Evolutionary conservation across 148 eudicot species (phyloP), one percentile per base, ranked within the genome.

Genomic region (Rhododendron kiyosumense): DNA sequence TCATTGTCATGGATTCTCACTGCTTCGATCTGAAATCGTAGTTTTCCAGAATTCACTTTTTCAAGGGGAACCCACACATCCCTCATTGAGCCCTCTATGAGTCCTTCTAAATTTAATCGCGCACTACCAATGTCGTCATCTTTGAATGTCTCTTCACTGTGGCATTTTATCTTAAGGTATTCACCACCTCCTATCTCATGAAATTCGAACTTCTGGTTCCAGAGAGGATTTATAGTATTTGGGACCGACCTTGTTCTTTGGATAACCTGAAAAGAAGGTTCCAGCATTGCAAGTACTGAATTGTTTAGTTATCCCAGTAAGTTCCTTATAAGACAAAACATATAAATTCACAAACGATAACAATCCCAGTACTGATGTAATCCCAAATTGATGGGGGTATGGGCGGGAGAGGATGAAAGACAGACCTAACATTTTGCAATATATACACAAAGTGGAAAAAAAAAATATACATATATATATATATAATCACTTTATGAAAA

Each of bases 171-270:
- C 89, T 92, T 93, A 73, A 97, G 95, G 89, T 97, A 95, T 86
- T 97, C 99, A 88, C 94, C 98, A 61, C 94, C 98, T 71, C 91
- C 91, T 52, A 95, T 92, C 93, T 97, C 99, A 83, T 97, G 98
- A 88, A 95, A 97, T 86, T 95, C 98, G 89, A 97, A 95, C 87
- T 84, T 94, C 88, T 95, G 99, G 79, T 94, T 92, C 99, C 99
- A 97, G 41, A 85, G 63, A 69, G 98, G 94, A 86, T 91, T 91
- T 49, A 90, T 61, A 85, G 92, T 84, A 49, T 89, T 86, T 78
- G 88, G 82, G 17, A 86, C 91, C 83, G 90, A 69, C 76, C 85
- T 95, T 45, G 99, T 95, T 88, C 90, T 93, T 82, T 88, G 89
- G 79, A 90, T 83, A 71, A 88, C 90, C 99, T 96, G 89, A 81